phyloP scores from a whole-genome alignment of 345 rosid species.

The Pistacia vera region DNA sequence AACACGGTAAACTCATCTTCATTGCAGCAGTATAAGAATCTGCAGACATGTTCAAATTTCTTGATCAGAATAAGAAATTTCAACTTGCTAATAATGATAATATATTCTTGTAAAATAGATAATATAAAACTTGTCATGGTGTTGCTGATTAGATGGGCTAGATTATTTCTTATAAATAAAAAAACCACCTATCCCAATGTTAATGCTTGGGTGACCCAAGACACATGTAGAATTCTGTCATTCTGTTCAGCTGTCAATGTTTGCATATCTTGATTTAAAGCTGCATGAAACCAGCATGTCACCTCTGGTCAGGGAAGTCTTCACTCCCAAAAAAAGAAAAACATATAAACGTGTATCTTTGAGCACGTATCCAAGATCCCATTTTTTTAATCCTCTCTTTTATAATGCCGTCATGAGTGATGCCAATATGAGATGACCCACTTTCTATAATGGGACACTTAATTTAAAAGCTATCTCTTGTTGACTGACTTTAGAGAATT shows the following conservation, averaged over 20 bases:
- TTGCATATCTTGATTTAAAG: neutral
- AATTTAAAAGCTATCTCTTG: neutral
- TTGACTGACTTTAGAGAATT: too few relatives aligned
- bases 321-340: neutral
- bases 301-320: neutral
- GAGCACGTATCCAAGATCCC: neutral
- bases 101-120: neutral
- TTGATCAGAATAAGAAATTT: neutral
- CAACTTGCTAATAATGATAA: neutral
- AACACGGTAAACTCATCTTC: neutral
- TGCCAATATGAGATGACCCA: constrained; percentile 2
- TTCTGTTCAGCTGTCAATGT: too few relatives aligned
- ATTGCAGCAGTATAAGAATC: neutral
- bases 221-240: too few relatives aligned
- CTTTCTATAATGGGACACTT: neutral
- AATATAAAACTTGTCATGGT: neutral
- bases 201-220: neutral
- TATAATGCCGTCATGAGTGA: neutral
- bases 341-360: neutral
- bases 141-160: neutral
- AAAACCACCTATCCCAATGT: neutral
- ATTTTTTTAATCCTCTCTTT: neutral
- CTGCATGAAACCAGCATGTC: constrained; percentile 2
- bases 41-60: neutral
- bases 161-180: neutral